Percentiles rank a stretch among this genome's conserved stretches.
Evolutionary conservation across 495 filamentous ascomycete genomes (phyloP).

Genomic region (Physcia stellaris): DNA sequence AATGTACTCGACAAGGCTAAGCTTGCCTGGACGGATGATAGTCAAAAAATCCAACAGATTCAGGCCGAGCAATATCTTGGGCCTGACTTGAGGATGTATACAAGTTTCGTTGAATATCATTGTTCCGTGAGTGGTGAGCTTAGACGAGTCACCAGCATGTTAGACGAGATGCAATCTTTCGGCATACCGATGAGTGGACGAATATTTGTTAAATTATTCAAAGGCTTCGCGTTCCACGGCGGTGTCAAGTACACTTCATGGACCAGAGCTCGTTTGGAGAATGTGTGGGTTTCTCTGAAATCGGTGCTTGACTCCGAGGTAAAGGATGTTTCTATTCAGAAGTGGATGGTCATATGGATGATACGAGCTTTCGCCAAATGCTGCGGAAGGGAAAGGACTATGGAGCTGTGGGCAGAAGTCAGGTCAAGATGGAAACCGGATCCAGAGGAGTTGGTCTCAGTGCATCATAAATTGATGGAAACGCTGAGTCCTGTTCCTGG

Average conservation of each 20-base stretch:
- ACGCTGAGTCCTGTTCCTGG: too few relatives aligned
- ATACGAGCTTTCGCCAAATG: constrained; percentile 14
- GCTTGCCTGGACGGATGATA: constrained; percentile 38
- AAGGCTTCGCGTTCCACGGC: constrained; percentile 54
- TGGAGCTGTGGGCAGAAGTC: constrained; percentile 16
- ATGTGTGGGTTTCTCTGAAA: constrained; percentile 22
- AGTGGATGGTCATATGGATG: constrained; percentile 15
- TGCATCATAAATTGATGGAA: too few relatives aligned
- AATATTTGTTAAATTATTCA: constrained; percentile 52
- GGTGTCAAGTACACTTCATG: constrained; percentile 43
- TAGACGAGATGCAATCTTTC: constrained; percentile 52
- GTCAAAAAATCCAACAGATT: constrained; percentile 28
- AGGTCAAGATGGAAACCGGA: constrained; percentile 12
- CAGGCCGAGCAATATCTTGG: constrained; percentile 40
- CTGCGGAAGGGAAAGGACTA: constrained; percentile 9
- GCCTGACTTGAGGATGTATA: constrained; percentile 51
- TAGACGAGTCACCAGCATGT: constrained; percentile 35
- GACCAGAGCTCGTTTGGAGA: constrained; percentile 38
- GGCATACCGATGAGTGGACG: constrained; percentile 42
- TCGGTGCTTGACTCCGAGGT: constrained; percentile 5
- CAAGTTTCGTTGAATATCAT: constrained; percentile 41
- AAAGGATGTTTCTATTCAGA: constrained; percentile 8
- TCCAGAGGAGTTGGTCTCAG: too few relatives aligned
- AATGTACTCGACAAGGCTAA: constrained; percentile 30
- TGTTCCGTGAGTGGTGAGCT: constrained; percentile 42